Evolutionary conservation across 1,284 basidiomycete genomes (phyloP).

Genomic region (Sutorius eximius): DNA sequence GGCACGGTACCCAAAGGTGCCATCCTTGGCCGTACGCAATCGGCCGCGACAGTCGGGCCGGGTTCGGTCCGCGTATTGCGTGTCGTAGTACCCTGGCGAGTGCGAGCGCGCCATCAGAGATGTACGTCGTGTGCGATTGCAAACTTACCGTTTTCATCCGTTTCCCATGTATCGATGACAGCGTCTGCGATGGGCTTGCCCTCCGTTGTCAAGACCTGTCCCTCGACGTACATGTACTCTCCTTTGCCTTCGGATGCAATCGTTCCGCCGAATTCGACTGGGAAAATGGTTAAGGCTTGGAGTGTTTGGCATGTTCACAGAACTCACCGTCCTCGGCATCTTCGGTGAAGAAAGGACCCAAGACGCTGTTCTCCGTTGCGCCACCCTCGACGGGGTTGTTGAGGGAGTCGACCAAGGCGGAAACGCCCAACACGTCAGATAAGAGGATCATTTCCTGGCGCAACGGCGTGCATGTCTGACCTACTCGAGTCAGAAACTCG

Average conservation of each 20-base stretch:
- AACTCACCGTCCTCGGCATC: conserved; percentile 71
- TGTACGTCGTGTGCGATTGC: background rate
- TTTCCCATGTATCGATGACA: conserved; percentile 84
- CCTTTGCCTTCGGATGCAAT: conserved; percentile 84
- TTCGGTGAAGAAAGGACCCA: conserved; percentile 85
- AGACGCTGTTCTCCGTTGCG: conserved; percentile 74
- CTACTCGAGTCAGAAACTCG: conserved; percentile 72
- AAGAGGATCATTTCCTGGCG: conserved; percentile 86
- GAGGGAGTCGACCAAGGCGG: conserved; percentile 73
- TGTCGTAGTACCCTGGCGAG: conserved; percentile 53
- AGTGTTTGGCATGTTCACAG: background rate
- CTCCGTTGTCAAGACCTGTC: conserved; percentile 60
- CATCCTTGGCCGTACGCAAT: conserved; percentile 61
- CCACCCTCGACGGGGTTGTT: conserved; percentile 70
- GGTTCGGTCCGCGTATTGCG: conserved; percentile 60
- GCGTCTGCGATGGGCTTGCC: conserved; percentile 70
- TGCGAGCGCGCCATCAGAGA: background rate
- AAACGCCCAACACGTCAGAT: conserved; percentile 78
- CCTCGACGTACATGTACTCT: conserved; percentile 79
- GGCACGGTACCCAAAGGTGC: conserved; percentile 71
- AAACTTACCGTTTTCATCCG: conserved; percentile 62
- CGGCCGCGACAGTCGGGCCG: conserved; percentile 79
- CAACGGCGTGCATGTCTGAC: conserved; percentile 69
- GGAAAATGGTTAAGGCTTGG: background rate
- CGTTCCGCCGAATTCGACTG: conserved; percentile 58